These are phyloP conservation scores for Mycotypha africana DNA, from an alignment of 371 early-diverging fungal genomes.

Conservation along the genomic window DNA sequence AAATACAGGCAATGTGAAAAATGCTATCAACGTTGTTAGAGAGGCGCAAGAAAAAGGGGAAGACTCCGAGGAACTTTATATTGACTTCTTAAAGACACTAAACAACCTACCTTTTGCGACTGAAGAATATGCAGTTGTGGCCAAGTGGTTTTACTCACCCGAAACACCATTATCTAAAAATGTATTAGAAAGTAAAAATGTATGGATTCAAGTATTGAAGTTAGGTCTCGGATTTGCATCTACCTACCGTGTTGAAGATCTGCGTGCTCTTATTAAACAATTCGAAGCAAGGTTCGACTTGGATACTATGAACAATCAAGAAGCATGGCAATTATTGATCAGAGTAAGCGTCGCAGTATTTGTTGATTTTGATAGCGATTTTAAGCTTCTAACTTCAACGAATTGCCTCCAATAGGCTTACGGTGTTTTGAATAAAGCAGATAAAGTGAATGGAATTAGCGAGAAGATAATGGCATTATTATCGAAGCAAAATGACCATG, in stretches of 20 bases:
- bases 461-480: no score
- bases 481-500: not conserved
- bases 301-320: conserved; percentile 14
- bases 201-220: conserved; percentile 30
- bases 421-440: no score
- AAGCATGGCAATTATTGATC: conserved; percentile 25
- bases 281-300: conserved; percentile 18
- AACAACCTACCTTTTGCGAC: conserved; percentile 14
- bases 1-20: conserved; percentile 11
- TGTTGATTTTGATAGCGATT: no score
- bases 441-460: no score
- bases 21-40: conserved; percentile 8
- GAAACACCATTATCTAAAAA: conserved; percentile 3
- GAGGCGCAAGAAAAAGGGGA: conserved; percentile 3
- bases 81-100: conserved; percentile 7
- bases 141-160: conserved; percentile 26
- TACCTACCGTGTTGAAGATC: conserved; percentile 17
- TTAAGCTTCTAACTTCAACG: no score
- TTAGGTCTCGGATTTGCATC: conserved; percentile 19
- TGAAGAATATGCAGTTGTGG: conserved; percentile 11
- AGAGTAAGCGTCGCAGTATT: conserved; percentile 26
- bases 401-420: no score
- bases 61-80: conserved; percentile 10
- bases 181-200: conserved; percentile 12
- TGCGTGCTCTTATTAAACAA: conserved; percentile 16